Base-by-base conservation (phyloP, 1,284 basidiomycete genomes). In the Wolfiporia cocos region DNA sequence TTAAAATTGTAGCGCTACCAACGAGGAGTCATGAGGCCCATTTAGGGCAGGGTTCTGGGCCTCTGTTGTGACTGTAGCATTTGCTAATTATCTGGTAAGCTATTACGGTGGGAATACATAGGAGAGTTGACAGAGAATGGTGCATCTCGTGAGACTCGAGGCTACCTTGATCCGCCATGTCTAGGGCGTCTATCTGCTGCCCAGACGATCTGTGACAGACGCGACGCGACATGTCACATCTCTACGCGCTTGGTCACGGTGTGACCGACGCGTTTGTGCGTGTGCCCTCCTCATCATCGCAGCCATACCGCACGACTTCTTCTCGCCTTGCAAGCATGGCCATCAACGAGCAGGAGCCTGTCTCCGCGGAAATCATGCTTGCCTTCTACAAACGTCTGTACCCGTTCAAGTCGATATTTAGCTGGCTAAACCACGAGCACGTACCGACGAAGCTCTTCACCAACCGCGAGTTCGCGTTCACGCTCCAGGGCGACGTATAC, bases 391-490 rank as follows among this genome's bases (percentile, higher is more conserved):
- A 83, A 29, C 79, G 92, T 23, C 71, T 99, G 0, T 96, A 96
- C 59, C 95, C 95, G 1, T 99, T 92, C 76, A 90, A 92, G 62
- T 86, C 91, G 3, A 77, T 98, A 54, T 98, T 86, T 68, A 75
- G 78, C 50, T 99, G 96, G 96, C 74, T 99, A 20, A 98, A 98
- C 61, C 94, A 97, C 52, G 88, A 87, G 47, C 85, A 89, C 48
- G 68, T 73, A 49, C 78, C 84, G 4, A 73, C 75, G 11, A 79
- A 78, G 49, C 76, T 90, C 41, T 95, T 90, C 66, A 88, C 89
- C 5, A 80, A 98, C 58, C 86, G 95, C 58, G 95, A 99, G 63
- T 96, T 99, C 61, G 87, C 95, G n/a, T 95, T 97, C 61, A 97
- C 94, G 2, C 78, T 99, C 12, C 77, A 78, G 41, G 88, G 87